These are phyloP conservation scores for Cladophialophora chaetospira DNA, from an alignment of 2,329 filamentous ascomycete species.

Conservation along the genomic window DNA sequence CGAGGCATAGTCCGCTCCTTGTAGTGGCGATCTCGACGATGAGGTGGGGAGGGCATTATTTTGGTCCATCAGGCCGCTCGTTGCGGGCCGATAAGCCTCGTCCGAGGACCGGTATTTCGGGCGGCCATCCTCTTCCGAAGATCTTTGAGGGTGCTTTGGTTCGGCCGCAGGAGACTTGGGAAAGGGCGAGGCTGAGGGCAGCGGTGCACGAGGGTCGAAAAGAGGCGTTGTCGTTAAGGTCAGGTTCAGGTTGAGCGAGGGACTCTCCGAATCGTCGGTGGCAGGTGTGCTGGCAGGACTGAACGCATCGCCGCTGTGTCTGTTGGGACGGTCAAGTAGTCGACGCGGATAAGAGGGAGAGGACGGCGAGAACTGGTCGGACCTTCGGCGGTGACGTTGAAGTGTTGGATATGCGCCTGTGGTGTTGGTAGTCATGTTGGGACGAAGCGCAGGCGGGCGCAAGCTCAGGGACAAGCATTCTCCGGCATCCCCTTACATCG, in stretches of 20 bases:
- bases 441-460: conserved; percentile 6
- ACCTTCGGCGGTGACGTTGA: conserved; percentile 31
- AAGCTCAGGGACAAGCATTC: conserved; percentile 14
- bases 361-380: conserved; percentile 30
- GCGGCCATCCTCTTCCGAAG: conserved; percentile 26
- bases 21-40: not conserved
- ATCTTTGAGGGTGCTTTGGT: conserved; percentile 13
- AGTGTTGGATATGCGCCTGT: conserved; percentile 22
- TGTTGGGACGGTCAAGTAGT: conserved; percentile 25
- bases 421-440: conserved; percentile 23
- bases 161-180: conserved; percentile 1
- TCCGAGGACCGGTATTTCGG: conserved; percentile 21
- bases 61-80: conserved; percentile 24
- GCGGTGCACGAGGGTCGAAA: conserved; percentile 13
- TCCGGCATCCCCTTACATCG: conserved; percentile 1
- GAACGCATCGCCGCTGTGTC: conserved; percentile 23
- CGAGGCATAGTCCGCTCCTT: not conserved
- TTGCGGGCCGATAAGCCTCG: conserved; percentile 27
- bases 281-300: conserved; percentile 23
- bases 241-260: conserved; percentile 25
- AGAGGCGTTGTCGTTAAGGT: conserved; percentile 18
- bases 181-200: conserved; percentile 11
- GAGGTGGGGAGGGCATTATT: conserved; percentile 1
- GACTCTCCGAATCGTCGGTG: conserved; percentile 27
- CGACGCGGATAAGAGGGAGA: conserved; percentile 29